These are phyloP conservation scores for Nyssa sinensis DNA, from an alignment of 148 eudicot genomes.

Conservation along the genomic window DNA sequence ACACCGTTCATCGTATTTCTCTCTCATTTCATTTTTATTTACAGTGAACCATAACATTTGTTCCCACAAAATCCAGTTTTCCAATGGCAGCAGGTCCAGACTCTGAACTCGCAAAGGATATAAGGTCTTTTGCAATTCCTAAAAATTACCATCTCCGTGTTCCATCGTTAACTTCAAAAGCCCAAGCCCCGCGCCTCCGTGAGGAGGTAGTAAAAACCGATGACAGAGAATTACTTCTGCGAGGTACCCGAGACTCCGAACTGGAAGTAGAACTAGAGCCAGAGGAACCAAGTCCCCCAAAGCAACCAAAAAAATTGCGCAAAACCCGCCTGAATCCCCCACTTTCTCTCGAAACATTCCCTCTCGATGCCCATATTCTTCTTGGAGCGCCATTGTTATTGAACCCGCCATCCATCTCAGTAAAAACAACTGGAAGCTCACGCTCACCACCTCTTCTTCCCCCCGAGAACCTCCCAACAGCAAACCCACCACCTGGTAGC, in stretches of 20 bases:
- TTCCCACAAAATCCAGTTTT: background rate
- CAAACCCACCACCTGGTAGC: slow-evolving; percentile 84
- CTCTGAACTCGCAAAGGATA: background rate
- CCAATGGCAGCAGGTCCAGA: background rate
- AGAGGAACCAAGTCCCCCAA: slow-evolving; percentile 49
- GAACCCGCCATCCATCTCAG: slow-evolving; percentile 97
- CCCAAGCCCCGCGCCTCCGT: slow-evolving; percentile 31
- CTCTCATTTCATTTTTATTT: background rate
- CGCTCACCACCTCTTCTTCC: slow-evolving; percentile 79
- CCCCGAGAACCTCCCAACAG: slow-evolving; percentile 58
- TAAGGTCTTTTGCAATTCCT: background rate
- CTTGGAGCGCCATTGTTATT: slow-evolving; percentile 66
- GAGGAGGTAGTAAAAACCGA: slow-evolving; percentile 28
- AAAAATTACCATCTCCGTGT: slow-evolving; percentile 26
- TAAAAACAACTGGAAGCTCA: slow-evolving; percentile 86
- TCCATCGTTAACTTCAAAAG: slow-evolving; percentile 23
- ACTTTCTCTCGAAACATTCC: slow-evolving; percentile 51
- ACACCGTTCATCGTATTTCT: background rate
- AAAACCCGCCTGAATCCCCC: slow-evolving; percentile 59
- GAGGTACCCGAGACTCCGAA: slow-evolving; percentile 30
- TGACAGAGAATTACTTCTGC: slow-evolving; percentile 26
- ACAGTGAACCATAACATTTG: background rate
- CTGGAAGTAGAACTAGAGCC: slow-evolving; percentile 66
- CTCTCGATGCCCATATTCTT: slow-evolving; percentile 90
- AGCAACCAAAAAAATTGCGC: slow-evolving; percentile 67